Evolutionary conservation across 768 basidiomycete genomes (phyloP).

Genomic region (Sporobolomyces phaffii): DNA sequence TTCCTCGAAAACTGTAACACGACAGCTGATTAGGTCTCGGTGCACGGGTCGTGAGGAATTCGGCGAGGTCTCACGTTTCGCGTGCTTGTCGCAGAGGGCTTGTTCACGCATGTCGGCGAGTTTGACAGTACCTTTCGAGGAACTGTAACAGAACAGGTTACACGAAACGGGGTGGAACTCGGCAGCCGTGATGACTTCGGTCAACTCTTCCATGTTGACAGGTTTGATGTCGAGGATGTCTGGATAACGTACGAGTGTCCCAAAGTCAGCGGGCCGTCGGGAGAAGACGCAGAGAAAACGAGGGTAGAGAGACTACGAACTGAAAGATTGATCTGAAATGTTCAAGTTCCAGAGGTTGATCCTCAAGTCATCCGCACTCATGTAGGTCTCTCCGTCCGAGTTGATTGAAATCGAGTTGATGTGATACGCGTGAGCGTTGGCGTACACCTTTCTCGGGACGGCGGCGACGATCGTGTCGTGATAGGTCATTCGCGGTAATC

Average conservation of each 20-base stretch:
- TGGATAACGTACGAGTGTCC: too few relatives aligned
- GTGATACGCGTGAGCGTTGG: slow-evolving; percentile 98
- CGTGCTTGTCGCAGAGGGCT: slow-evolving; percentile 88
- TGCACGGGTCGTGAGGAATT: not conserved
- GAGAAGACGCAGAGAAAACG: too few relatives aligned
- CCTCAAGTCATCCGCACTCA: slow-evolving; percentile 95
- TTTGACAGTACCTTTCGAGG: slow-evolving; percentile 99
- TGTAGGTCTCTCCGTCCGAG: slow-evolving; percentile 98
- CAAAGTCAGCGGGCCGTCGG: too few relatives aligned
- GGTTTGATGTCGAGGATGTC: slow-evolving; percentile 99
- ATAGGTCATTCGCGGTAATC: slow-evolving; percentile 80
- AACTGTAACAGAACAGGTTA: slow-evolving; percentile 99
- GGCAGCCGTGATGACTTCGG: slow-evolving; percentile 98
- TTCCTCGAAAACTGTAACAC: slow-evolving; percentile 80
- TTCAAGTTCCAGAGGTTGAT: slow-evolving; percentile 98
- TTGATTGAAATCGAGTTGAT: slow-evolving; percentile 99
- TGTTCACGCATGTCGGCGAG: slow-evolving; percentile 98
- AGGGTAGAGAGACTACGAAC: slow-evolving; percentile 55
- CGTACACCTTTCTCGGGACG: slow-evolving; percentile 95
- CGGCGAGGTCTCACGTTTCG: slow-evolving; percentile 69
- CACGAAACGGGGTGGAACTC: slow-evolving; percentile 97
- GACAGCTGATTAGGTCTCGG: not conserved
- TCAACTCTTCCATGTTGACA: slow-evolving; percentile 98
- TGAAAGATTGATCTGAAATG: slow-evolving; percentile 98
- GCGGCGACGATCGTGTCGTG: slow-evolving; percentile 99